phyloP scores from a whole-genome alignment of 768 basidiomycete genomes.

The Infundibulicybe gibba region DNA sequence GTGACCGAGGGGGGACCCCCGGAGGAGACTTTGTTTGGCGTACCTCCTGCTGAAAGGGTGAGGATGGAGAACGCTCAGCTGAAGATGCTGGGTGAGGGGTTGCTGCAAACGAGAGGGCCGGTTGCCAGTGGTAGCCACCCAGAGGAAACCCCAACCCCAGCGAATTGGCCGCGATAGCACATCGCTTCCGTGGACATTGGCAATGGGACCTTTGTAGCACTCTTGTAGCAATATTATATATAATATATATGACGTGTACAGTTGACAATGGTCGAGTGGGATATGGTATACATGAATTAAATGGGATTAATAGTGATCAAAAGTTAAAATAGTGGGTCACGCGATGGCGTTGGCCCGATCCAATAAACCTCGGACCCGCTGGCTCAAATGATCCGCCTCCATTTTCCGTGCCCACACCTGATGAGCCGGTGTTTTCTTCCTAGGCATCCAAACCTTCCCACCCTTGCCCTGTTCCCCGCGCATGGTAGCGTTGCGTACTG shows the following conservation, averaged over 20 bases:
- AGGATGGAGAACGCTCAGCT: conserved; percentile 27
- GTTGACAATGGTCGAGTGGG: no score
- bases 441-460: conserved; percentile 71
- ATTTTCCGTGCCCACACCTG: conserved; percentile 75
- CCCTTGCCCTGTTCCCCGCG: conserved; percentile 46
- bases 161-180: conserved; percentile 10
- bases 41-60: conserved; percentile 48
- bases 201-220: no score
- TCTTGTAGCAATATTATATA: no score
- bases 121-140: conserved; percentile 11
- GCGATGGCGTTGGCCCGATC: conserved; percentile 55
- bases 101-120: conserved; percentile 40
- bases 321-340: conserved; percentile 11
- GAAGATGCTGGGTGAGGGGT: conserved; percentile 58
- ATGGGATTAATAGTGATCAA: no score
- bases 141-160: conserved; percentile 68
- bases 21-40: conserved; percentile 74
- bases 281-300: no score
- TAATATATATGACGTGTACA: no score
- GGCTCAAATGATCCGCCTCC: conserved; percentile 70
- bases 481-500: conserved; percentile 39
- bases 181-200: no score
- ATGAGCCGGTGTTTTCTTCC: conserved; percentile 76
- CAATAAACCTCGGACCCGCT: conserved; percentile 66
- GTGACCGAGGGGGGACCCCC: conserved; percentile 34